Base-by-base conservation (phyloP, 495 filamentous ascomycete species). In the Pyronema omphalodes region DNA sequence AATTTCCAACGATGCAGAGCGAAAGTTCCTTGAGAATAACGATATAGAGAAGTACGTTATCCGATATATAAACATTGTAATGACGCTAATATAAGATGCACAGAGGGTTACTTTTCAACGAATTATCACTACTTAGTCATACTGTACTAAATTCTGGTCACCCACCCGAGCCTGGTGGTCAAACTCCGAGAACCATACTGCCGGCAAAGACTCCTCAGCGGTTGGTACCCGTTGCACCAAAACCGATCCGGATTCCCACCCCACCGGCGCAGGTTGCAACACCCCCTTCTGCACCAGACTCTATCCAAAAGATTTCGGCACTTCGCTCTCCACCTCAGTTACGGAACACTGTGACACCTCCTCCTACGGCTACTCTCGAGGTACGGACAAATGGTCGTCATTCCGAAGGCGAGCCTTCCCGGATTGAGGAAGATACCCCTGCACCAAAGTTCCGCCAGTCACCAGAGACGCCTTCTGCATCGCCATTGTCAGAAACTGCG, bases 1-100 rank as follows among this genome's bases (percentile, higher is more conserved):
- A 9, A 59, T 54, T 53, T 44, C 59, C 44, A 62, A 65, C 15
- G 58, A 61, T 35, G 44, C 50, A 15, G 62, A 65, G 37, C 56
- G 57, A 44, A 57, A 53, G 40, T 65, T 65, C 44, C 53, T 65
- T 7, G 62, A 65, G 9, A 56, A 65, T 33, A 65, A 65, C 57
- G 62, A 65, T 47, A 59, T 65, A 11, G 60, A 64, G 44, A 57
- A 53, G 61, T 63, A 53, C 23, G 46, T 37, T 51, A 9, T 9
- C 34, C 19, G 35, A 17, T 9, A 36, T 9, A 9, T 50, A 51
- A 29, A 29, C 23, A 29, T 29, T 29, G 15, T 37, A 36, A 41
- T 15, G 9, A 4, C 41, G 23, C 34, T 19, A 43, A 29, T 11
- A 29, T 50, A 1, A 11, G 2, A n/a, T 33, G 34, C 34, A 14